Evolutionary conservation across 805 yeast genomes (phyloP), one percentile per base, ranked within the genome.

Genomic region (Candida orba): DNA sequence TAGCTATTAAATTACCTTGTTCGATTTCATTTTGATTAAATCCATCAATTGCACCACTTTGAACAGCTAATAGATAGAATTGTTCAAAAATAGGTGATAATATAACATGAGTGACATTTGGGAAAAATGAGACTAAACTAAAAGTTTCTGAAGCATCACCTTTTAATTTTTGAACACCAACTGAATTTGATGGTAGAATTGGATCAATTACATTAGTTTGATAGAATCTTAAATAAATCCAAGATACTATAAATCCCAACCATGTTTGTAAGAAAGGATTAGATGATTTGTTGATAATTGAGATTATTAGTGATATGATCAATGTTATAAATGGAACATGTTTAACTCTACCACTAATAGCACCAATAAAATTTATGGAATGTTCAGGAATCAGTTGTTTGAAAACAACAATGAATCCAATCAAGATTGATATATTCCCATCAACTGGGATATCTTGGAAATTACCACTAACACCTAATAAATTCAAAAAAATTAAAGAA

Each of bases 81-180:
- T 56, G 58, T 36, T 75, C 60, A 47, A 81, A 79, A 0, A 79
- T 52, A 2, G 79, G 76, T 30, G 68, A 66, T 39, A 87, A 59
- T 23, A 72, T 49, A 3, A 78, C 75, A 43, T 78, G 76, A 3
- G 74, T 31, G 1, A 74, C 58, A 39, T 71, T 78, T 1, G 97
- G 97, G 77, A 90, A 90, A 60, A 90, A 87, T 53, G 83, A 82
- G 29, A 81, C 80, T 49, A 90, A 71, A 43, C 85, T 79, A 68
- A 90, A 90, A 1, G 91, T 84, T 52, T 90, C 96, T 0, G 93
- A 81, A 0, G 96, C 95, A 61, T 89, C 96, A 33, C 97, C 96
- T 24, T 74, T 62, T 10, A 80, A 64, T 22, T 70, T 58, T 30
- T 52, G 57, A 13, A 58, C 56, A 12, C 61, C 63, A 31, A 57